Percentiles rank a stretch among this genome's conserved stretches.
Evolutionary conservation across 257 asterid genomes (phyloP).

Genomic region (Solanum sitiens): DNA sequence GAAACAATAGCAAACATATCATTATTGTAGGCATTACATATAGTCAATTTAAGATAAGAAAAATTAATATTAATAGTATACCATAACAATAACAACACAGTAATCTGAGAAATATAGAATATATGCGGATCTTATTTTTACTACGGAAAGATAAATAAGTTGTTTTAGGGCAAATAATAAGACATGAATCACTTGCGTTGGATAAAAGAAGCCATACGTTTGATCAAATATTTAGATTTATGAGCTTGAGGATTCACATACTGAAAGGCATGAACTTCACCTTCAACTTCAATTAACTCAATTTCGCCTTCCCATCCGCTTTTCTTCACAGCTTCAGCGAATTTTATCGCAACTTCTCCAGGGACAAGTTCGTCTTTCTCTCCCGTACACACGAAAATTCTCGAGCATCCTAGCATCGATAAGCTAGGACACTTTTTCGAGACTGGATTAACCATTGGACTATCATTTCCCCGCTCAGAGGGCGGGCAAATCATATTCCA

Average conservation of each 20-base stretch:
- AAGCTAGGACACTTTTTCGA: not conserved
- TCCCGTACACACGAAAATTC: not conserved
- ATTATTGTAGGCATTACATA: too few relatives aligned
- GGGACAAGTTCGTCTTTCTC: not conserved
- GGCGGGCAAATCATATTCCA: not conserved
- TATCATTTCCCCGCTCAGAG: not conserved
- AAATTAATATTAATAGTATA: too few relatives aligned
- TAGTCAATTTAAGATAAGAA: too few relatives aligned
- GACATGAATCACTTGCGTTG: not conserved
- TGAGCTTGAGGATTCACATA: not conserved
- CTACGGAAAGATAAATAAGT: too few relatives aligned
- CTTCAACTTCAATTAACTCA: constrained; percentile 12
- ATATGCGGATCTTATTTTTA: too few relatives aligned
- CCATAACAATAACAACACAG: too few relatives aligned
- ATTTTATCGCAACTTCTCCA: not conserved
- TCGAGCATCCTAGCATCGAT: not conserved
- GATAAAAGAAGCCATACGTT: not conserved
- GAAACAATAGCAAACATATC: too few relatives aligned
- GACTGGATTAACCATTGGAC: constrained; percentile 2
- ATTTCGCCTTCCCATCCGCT: constrained; percentile 9
- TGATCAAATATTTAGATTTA: not conserved
- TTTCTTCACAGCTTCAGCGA: not conserved
- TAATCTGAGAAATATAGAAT: too few relatives aligned
- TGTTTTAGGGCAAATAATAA: too few relatives aligned
- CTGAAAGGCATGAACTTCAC: constrained; percentile 7